Conservation (phyloP, 2,329 filamentous ascomycete species). For the Pseudocercospora eumusae region DNA sequence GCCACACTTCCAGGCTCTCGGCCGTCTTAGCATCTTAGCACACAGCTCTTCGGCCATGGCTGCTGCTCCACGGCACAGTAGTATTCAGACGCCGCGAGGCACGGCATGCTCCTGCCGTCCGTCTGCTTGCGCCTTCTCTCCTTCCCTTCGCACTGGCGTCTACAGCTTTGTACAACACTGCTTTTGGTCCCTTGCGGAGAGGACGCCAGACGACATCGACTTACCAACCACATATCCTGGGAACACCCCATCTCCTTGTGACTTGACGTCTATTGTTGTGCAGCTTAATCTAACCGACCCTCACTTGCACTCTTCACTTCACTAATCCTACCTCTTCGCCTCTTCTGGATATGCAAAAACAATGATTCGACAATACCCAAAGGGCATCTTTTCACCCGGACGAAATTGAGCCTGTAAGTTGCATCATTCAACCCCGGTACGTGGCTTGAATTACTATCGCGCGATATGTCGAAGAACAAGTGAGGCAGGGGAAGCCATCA, state of each 20-base stretch:
- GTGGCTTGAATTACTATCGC: not conserved
- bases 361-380: constrained; percentile 9
- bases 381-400: constrained; percentile 5
- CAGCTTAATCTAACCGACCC: constrained; percentile 5
- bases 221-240: constrained; percentile 20
- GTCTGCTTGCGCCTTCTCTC: constrained; percentile 7
- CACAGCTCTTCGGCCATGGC: constrained; percentile 21
- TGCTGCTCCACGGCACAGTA: constrained; percentile 16
- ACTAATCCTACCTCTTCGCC: not conserved
- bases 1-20: constrained; percentile 28
- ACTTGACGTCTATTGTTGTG: constrained; percentile 14
- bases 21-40: constrained; percentile 12
- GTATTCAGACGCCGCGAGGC: constrained; percentile 6
- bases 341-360: not conserved
- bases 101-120: constrained; percentile 24
- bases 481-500: not conserved
- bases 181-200: constrained; percentile 15
- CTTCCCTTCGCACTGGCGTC: constrained; percentile 7
- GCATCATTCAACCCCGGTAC: not conserved
- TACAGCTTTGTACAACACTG: constrained; percentile 5
- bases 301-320: constrained; percentile 1
- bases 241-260: constrained; percentile 15
- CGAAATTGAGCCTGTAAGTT: constrained; percentile 10
- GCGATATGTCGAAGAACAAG: not conserved
- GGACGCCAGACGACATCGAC: constrained; percentile 5